phyloP scores from a whole-genome alignment of 2,329 filamentous ascomycete species.

The Alternaria ethzedia region DNA sequence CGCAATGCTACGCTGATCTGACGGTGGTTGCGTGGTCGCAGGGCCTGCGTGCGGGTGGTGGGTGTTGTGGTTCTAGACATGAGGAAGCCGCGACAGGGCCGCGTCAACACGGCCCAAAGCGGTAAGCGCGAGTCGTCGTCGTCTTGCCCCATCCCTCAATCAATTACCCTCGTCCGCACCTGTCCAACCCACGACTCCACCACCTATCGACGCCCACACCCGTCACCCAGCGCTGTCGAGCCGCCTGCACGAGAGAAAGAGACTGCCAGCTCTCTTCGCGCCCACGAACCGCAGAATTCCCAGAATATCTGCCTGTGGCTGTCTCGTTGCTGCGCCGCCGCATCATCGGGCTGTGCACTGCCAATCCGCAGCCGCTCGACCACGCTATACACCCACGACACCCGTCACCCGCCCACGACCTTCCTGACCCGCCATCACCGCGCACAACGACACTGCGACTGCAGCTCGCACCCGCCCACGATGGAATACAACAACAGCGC shows the following conservation, averaged over 20 bases:
- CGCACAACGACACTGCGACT: slow-evolving; percentile 18
- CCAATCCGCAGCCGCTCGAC: slow-evolving; percentile 21
- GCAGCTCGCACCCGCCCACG: slow-evolving; percentile 26
- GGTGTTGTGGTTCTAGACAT: slow-evolving; percentile 20
- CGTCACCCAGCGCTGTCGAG: slow-evolving; percentile 10
- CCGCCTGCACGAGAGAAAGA: slow-evolving; percentile 10
- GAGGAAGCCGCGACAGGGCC: slow-evolving; percentile 23
- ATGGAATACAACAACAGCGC: slow-evolving; percentile 46
- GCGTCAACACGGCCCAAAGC: slow-evolving; percentile 16
- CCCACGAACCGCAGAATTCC: slow-evolving; percentile 6
- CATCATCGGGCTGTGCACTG: slow-evolving; percentile 31
- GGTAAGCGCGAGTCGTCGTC: slow-evolving; percentile 17
- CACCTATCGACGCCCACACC: slow-evolving; percentile 8
- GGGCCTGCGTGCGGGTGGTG: background rate
- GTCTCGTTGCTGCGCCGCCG: slow-evolving; percentile 25
- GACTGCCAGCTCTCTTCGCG: background rate
- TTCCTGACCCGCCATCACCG: slow-evolving; percentile 9
- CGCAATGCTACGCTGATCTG: background rate
- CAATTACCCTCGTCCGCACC: slow-evolving; percentile 19
- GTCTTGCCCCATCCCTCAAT: slow-evolving; percentile 22
- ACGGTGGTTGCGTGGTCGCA: slow-evolving; percentile 5
- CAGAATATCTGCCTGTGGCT: slow-evolving; percentile 19
- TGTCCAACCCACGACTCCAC: slow-evolving; percentile 12
- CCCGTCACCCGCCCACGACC: slow-evolving; percentile 17
- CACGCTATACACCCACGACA: slow-evolving; percentile 11